phyloP scores from a whole-genome alignment of 208 protist species.

The Herpetomonas tarakana region DNA sequence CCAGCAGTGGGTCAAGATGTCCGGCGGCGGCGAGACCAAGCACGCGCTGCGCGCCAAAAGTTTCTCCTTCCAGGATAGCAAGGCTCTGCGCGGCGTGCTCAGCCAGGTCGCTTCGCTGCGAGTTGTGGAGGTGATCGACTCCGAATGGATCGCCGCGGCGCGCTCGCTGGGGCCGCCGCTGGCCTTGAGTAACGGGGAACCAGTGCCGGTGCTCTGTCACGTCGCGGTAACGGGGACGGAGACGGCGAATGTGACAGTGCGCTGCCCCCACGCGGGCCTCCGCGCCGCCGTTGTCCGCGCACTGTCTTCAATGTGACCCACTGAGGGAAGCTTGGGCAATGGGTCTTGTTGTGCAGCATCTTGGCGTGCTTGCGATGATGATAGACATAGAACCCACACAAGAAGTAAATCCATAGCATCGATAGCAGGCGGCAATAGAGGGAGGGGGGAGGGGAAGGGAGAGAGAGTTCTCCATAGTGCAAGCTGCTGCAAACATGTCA shows the following conservation, averaged over 20 bases:
- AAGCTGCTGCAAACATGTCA: too few species aligned
- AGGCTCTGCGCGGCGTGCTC: constrained; percentile 19
- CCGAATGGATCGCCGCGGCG: constrained; percentile 53
- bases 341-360: too few species aligned
- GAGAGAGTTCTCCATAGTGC: too few species aligned
- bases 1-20: constrained; percentile 20
- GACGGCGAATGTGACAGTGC: constrained; percentile 22
- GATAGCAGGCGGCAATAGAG: too few species aligned
- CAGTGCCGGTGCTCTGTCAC: constrained; percentile 24
- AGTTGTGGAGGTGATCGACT: constrained; percentile 62
- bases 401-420: too few species aligned
- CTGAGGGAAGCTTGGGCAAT: too few species aligned
- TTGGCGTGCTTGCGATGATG: too few species aligned
- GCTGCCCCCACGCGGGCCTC: constrained; percentile 14
- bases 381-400: too few species aligned
- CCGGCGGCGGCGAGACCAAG: constrained; percentile 20
- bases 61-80: constrained; percentile 1
- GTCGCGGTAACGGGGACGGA: constrained; percentile 9
- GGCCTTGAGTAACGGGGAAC: not conserved
- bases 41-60: constrained; percentile 6
- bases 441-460: too few species aligned
- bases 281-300: constrained; percentile 12
- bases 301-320: constrained; percentile 2
- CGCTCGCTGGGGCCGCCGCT: constrained; percentile 12
- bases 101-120: constrained; percentile 28